Evolutionary conservation across 371 early-diverging fungal species (phyloP).

Genomic region (Mucor circinelloides): DNA sequence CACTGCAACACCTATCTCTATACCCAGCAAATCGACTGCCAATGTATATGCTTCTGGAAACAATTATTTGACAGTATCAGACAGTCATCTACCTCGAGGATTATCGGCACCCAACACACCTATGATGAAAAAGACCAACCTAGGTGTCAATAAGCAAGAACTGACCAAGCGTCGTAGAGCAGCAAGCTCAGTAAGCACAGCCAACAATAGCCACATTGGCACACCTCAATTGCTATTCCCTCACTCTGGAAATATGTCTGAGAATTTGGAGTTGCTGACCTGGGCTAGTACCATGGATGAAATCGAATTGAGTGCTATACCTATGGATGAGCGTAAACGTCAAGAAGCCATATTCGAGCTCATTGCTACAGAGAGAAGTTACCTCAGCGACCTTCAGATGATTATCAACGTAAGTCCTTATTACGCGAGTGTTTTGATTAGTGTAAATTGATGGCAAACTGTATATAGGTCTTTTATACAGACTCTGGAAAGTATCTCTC

Average conservation of each 20-base stretch:
- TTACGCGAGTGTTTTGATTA: neutral
- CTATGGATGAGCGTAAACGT: conserved; percentile 71
- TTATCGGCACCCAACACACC: conserved; percentile 49
- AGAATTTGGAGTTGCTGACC: conserved; percentile 31
- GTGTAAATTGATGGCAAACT: neutral
- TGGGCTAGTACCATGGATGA: conserved; percentile 55
- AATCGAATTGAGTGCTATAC: conserved; percentile 37
- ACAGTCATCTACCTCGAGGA: conserved; percentile 20
- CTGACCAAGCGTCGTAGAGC: conserved; percentile 43
- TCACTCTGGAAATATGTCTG: conserved; percentile 17
- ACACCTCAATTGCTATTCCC: conserved; percentile 15
- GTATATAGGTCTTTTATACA: conserved; percentile 54
- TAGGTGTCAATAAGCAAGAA: conserved; percentile 32
- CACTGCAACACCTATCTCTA: conserved; percentile 6
- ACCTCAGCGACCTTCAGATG: conserved; percentile 81
- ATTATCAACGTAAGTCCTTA: conserved; percentile 68
- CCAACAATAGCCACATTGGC: conserved; percentile 12
- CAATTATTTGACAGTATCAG: conserved; percentile 12
- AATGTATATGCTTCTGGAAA: conserved; percentile 4
- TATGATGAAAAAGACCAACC: conserved; percentile 40
- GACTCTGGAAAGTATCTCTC: conserved; percentile 44
- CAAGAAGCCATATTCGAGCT: conserved; percentile 92
- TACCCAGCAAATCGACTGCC: neutral
- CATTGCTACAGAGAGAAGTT: conserved; percentile 81
- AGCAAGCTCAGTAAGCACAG: conserved; percentile 43